Evolutionary conservation across 2,329 filamentous ascomycete species (phyloP).

Genomic region (Ceratocystis cubensis): DNA sequence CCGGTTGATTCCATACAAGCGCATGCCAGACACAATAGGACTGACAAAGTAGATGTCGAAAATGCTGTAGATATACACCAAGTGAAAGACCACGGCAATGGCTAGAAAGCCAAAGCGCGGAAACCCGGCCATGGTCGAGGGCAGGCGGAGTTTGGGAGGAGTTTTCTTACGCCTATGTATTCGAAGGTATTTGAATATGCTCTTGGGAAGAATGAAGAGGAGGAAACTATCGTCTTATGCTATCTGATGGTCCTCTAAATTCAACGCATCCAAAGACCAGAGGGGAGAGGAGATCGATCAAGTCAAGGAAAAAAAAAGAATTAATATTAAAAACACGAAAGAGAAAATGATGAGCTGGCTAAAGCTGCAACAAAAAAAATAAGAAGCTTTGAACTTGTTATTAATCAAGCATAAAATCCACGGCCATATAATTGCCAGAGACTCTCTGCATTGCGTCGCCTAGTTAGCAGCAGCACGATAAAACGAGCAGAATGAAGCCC

Average conservation of each 20-base stretch:
- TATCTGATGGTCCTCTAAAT: not conserved
- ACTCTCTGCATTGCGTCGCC: not conserved
- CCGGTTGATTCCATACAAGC: constrained; percentile 58
- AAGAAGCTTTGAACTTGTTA: not conserved
- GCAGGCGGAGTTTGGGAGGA: too few species aligned
- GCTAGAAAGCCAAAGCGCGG: constrained; percentile 69
- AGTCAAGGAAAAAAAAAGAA: not conserved
- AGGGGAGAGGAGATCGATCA: not conserved
- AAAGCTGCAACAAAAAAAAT: not conserved
- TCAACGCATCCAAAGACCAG: not conserved
- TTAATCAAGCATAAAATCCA: not conserved
- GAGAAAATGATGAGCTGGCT: not conserved
- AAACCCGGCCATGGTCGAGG: constrained; percentile 17
- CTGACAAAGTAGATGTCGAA: constrained; percentile 99
- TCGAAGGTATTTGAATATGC: not conserved
- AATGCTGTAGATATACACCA: constrained; percentile 88
- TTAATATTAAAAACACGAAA: not conserved
- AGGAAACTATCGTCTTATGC: not conserved
- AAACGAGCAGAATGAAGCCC: not conserved
- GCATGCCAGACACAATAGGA: constrained; percentile 93
- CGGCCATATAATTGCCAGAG: not conserved
- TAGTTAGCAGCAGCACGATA: not conserved
- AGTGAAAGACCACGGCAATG: constrained; percentile 80
- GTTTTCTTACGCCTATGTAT: too few species aligned
- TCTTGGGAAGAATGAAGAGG: not conserved